phyloP scores from a whole-genome alignment of 768 basidiomycete species.

The Phaeolepiota aurea region DNA sequence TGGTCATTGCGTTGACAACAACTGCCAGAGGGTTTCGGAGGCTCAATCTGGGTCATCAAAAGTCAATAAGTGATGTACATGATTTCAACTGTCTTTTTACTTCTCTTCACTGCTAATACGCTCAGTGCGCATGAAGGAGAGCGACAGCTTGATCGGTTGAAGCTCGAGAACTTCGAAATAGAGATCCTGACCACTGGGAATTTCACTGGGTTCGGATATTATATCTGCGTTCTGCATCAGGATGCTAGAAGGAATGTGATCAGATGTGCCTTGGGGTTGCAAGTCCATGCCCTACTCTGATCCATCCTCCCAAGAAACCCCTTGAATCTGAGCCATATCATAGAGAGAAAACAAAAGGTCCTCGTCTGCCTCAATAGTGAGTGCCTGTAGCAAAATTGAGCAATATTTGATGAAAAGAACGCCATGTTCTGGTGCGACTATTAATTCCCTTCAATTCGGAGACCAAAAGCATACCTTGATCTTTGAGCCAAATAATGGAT shows the following conservation, averaged over 20 bases:
- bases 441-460: background rate
- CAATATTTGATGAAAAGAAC: constrained; percentile 98
- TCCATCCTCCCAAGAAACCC: constrained; percentile 81
- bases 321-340: constrained; percentile 87
- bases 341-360: constrained; percentile 90
- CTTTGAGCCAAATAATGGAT: constrained; percentile 86
- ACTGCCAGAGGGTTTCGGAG: constrained; percentile 89
- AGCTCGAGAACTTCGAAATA: constrained; percentile 96
- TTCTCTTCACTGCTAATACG: constrained; percentile 88
- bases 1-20: constrained; percentile 88
- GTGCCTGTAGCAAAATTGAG: constrained; percentile 84
- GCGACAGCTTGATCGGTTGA: constrained; percentile 84
- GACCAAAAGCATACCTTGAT: constrained; percentile 53
- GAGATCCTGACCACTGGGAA: constrained; percentile 65
- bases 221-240: constrained; percentile 64
- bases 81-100: constrained; percentile 36
- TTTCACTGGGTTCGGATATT: constrained; percentile 63
- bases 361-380: constrained; percentile 96
- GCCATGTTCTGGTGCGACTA: constrained; percentile 67
- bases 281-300: constrained; percentile 55
- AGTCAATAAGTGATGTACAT: constrained; percentile 3
- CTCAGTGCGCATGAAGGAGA: constrained; percentile 98
- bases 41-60: constrained; percentile 41
- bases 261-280: background rate
- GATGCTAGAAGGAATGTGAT: constrained; percentile 25